Evolutionary conservation across 257 asterid species (phyloP).

Genomic region (Solanum arcanum): DNA sequence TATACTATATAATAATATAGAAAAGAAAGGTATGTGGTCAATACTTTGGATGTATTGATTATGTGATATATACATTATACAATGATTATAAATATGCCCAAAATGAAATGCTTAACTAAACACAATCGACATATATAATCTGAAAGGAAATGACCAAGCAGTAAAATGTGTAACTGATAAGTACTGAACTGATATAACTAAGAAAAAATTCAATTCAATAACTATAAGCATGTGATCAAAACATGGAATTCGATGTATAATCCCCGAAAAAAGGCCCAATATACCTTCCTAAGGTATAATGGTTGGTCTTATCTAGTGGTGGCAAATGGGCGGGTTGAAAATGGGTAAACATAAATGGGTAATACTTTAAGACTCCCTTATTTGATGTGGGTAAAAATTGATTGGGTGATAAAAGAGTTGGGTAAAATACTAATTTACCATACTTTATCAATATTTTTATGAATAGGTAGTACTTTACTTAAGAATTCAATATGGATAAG

Average conservation of each 20-base stretch:
- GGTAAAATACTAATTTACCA: too few relatives aligned
- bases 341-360: too few relatives aligned
- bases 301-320: not conserved
- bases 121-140: too few relatives aligned
- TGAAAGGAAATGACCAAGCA: not conserved
- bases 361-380: too few relatives aligned
- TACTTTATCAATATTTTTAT: too few relatives aligned
- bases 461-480: too few relatives aligned
- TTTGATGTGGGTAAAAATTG: too few relatives aligned
- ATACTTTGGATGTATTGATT: not conserved
- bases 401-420: too few relatives aligned
- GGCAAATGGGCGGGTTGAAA: too few relatives aligned
- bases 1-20: too few relatives aligned
- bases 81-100: not conserved
- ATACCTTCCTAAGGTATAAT: not conserved
- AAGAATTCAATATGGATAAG: too few relatives aligned
- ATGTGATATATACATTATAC: not conserved
- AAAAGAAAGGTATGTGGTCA: not conserved
- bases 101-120: not conserved
- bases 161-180: not conserved
- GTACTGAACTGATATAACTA: not conserved
- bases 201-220: too few relatives aligned
- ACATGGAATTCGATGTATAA: not conserved
- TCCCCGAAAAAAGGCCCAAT: not conserved
- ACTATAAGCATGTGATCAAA: not conserved